Percentiles rank a stretch among this genome's conserved stretches.
Evolutionary conservation across 2,329 filamentous ascomycete genomes (phyloP).

Genomic region (Grosmannia clavigera): DNA sequence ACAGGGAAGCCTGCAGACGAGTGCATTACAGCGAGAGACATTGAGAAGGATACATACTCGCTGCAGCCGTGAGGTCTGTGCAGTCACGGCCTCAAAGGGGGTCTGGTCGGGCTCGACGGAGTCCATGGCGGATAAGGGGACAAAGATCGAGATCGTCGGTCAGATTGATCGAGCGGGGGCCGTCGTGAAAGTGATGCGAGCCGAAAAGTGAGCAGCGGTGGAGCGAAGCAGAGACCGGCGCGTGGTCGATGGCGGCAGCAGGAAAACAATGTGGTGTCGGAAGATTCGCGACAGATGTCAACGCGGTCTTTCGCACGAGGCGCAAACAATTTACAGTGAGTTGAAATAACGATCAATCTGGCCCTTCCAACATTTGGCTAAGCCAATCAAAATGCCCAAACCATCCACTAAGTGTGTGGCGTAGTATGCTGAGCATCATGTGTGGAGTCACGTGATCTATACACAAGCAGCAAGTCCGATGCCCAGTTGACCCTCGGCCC

Average conservation of each 20-base stretch:
- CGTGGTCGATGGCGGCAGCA: slow-evolving; percentile 1
- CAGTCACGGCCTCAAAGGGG: slow-evolving; percentile 79
- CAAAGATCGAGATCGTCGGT: not conserved
- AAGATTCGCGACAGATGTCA: not conserved
- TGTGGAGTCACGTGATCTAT: not conserved
- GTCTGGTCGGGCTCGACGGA: slow-evolving; percentile 76
- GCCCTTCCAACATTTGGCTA: not conserved
- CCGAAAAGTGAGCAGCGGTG: not conserved
- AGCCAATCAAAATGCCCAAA: not conserved
- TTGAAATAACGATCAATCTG: not conserved
- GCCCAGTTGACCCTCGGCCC: not conserved
- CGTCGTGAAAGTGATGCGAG: not conserved
- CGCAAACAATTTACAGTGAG: not conserved
- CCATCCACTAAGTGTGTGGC: not conserved
- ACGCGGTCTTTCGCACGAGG: not conserved
- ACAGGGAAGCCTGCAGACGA: not conserved
- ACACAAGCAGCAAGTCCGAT: not conserved
- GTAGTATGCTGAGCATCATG: not conserved
- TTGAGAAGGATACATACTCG: slow-evolving; percentile 34
- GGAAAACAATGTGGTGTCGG: not conserved
- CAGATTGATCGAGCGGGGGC: not conserved
- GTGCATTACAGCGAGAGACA: not conserved
- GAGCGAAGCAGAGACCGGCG: not conserved
- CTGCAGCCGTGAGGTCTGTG: slow-evolving; percentile 66
- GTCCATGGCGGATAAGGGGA: slow-evolving; percentile 50